Evolutionary conservation across 495 filamentous ascomycete species (phyloP).

Genomic region (Neurospora discreta): DNA sequence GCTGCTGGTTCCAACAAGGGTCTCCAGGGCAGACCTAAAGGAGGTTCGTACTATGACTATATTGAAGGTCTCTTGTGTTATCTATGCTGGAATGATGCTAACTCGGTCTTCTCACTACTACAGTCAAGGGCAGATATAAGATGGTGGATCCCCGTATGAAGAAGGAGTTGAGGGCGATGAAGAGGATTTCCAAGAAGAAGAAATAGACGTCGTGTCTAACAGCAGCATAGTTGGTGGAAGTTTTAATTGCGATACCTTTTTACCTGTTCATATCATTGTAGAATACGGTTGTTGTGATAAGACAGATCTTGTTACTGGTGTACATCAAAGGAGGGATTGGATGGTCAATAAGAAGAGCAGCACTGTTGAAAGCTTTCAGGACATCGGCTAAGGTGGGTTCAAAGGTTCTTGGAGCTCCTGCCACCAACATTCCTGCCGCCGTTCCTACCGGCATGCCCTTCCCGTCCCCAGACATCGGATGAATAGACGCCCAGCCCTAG

Average conservation of each 20-base stretch:
- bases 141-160: constrained; percentile 96
- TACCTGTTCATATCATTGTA: not conserved
- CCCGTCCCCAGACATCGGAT: too few relatives aligned
- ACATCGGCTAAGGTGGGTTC: not conserved
- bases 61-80: not conserved
- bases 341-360: not conserved
- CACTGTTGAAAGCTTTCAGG: not conserved
- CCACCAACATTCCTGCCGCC: not conserved
- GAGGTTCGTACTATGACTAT: not conserved
- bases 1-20: constrained; percentile 78
- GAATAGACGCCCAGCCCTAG: too few relatives aligned
- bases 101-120: not conserved
- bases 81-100: not conserved
- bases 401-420: not conserved
- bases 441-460: too few relatives aligned
- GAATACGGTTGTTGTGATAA: not conserved
- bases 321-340: not conserved
- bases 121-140: constrained; percentile 94
- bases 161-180: constrained; percentile 92
- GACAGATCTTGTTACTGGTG: not conserved
- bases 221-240: not conserved
- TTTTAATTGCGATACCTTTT: not conserved
- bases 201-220: constrained; percentile 9
- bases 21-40: constrained; percentile 42
- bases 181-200: constrained; percentile 48